Base-by-base conservation (phyloP, 2,329 filamentous ascomycete genomes). In the Trichoderma sp. region DNA sequence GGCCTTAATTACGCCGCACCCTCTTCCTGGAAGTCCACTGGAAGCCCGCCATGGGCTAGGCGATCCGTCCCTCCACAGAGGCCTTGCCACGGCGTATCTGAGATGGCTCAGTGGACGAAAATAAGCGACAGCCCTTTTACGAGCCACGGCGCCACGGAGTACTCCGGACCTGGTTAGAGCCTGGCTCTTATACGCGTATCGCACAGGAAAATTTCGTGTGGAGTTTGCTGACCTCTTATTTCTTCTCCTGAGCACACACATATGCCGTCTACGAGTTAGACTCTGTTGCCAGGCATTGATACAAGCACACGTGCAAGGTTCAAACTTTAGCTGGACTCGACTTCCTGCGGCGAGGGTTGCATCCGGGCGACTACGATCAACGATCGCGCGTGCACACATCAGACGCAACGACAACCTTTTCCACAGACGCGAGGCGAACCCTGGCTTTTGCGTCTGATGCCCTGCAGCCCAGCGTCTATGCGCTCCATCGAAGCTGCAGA, bases 91-190 rank as follows among this genome's bases (percentile, higher is more conserved):
- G 64, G 15, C 30, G 51, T 67, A 28, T 56, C n/a, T 24, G 18
- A 51, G 28, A 18, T 32, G 63, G 6, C 56, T 34, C 9, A 60
- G 28, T 60, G 57, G 57, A 21, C 57, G 14, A 67, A 47, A 67
- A 60, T 68, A 58, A 68, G 64, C 64, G 64, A 58, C 64, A 30
- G 18, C 30, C 57, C 11, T 60, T 32, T 60, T 32, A 60, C 56
- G 56, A 58, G 56, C 34, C 34, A 36, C 1, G 15, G 26, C 26
- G 56, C 56, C 30, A 26, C 65, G 56, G 56, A 60, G 65, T 60
- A 68, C 65, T 68, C 53, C 53, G 53, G 30, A 58, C 53, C 32
- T 68, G 65, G 65, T 68, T 68, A 58, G 65, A 43, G 34, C 21
- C 64, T 36, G 14, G 51, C 9, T 36, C 9, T 7, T 58, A 43